Evolutionary conservation across 805 yeast species (phyloP).

Genomic region (Wickerhamiella azyma): DNA sequence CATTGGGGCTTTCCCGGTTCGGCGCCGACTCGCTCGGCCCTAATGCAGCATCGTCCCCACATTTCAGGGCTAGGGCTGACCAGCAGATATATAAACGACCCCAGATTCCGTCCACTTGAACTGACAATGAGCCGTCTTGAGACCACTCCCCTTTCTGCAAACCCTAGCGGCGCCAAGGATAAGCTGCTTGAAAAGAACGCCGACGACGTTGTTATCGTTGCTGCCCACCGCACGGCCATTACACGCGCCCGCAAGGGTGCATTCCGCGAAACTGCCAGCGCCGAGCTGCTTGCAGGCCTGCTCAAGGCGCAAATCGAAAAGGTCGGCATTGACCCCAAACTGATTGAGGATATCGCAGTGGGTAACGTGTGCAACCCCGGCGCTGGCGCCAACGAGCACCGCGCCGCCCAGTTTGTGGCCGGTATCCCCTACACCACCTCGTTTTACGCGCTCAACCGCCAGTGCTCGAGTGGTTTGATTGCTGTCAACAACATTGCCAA

Average conservation of each 20-base stretch:
- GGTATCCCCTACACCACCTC: constrained; percentile 76
- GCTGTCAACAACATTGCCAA: constrained; percentile 83
- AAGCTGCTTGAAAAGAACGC: constrained; percentile 44
- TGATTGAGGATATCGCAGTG: constrained; percentile 72
- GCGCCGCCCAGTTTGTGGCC: constrained; percentile 84
- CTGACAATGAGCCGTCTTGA: constrained; percentile 24
- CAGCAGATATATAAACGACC: constrained; percentile 1
- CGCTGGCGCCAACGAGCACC: constrained; percentile 89
- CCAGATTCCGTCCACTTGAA: background rate
- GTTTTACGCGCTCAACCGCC: constrained; percentile 77
- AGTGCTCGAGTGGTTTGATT: constrained; percentile 88
- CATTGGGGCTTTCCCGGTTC: too few relatives aligned
- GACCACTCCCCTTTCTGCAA: constrained; percentile 23
- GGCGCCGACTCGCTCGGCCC: background rate
- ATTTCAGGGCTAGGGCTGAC: constrained; percentile 3
- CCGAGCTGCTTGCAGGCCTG: constrained; percentile 57
- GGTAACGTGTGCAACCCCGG: constrained; percentile 89
- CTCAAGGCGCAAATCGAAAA: constrained; percentile 47
- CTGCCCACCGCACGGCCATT: constrained; percentile 82
- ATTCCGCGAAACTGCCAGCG: constrained; percentile 72
- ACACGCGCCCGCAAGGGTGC: constrained; percentile 79
- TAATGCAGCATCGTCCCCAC: background rate
- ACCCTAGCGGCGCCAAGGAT: constrained; percentile 23
- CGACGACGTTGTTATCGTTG: constrained; percentile 82
- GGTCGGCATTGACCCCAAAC: constrained; percentile 35